Evolutionary conservation across 345 rosid species (phyloP), one percentile per base, ranked within the genome.

Genomic region (Sapria himalayana): DNA sequence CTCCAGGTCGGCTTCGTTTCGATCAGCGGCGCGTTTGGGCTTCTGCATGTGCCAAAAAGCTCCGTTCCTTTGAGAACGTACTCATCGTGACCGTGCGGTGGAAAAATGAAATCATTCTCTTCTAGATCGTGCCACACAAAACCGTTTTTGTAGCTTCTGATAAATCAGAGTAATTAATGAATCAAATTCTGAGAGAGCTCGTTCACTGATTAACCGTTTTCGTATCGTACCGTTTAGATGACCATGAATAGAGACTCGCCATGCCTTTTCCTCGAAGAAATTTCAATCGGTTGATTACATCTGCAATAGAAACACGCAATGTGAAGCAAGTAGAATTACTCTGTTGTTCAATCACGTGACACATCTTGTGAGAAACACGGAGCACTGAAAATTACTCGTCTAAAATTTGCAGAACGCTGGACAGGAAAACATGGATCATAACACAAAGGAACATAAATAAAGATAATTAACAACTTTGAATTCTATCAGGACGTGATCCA

Each of bases 1-100:
- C 55, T 54, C 29, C 9, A 46, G 39, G 43, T 27, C 35, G 62
- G 54, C 46, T 64, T 71, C 21, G 63, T 60, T 4, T 59, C 52
- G 2, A 75, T 58, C 19, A 68, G 65, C 4, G 93, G 65, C 33
- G 73, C 24, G 2, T 63, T 46, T 0, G 67, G 51, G 46, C 36
- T 62, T 1, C 60, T 48, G 33, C 68, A 49, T 50, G 59, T 64
- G 42, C 73, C 71, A 24, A 67, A 66, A 37, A 86, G 71, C 57
- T 81, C 89, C 22, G 97, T 73, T 57, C 97, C 97, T 64, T 86
- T 86, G 55, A 86, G 92, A 12, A 86, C 76, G 46, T 86, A 86
- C 42, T 86, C 97, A 37, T n/a, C n/a, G n/a, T 64, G 71, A 23
- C 80, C 85, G 57, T 78, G 94, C 11, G 86, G 74, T 0, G 97